Conservation (phyloP, 768 basidiomycete species). For the Leccinellum rugosiceps region DNA sequence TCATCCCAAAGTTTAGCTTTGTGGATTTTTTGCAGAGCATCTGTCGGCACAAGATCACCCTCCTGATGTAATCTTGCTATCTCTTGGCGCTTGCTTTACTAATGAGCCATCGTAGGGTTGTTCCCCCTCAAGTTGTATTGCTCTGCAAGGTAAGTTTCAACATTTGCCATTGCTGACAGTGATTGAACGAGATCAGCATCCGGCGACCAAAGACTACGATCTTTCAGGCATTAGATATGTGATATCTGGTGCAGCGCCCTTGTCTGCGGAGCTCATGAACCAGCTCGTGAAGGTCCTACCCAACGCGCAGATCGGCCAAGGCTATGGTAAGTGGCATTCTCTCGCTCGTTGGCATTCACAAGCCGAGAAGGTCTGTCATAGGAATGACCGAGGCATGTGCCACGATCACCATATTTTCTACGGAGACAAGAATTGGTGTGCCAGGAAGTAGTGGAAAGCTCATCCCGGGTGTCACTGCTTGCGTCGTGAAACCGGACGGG, state of each 20-base stretch:
- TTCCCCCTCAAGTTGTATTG: slow-evolving; percentile 63
- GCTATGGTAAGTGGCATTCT: slow-evolving; percentile 43
- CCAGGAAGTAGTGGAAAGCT: slow-evolving; percentile 49
- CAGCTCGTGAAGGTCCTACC: slow-evolving; percentile 47
- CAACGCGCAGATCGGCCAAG: slow-evolving; percentile 62
- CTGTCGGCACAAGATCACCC: slow-evolving; percentile 52
- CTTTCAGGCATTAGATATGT: slow-evolving; percentile 50
- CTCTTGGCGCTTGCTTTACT: slow-evolving; percentile 13
- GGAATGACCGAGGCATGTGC: slow-evolving; percentile 69
- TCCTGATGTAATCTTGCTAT: slow-evolving; percentile 44
- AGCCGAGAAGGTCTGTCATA: slow-evolving; percentile 19
- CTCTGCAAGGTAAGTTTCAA: slow-evolving; percentile 56
- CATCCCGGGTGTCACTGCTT: slow-evolving; percentile 53
- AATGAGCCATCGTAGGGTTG: slow-evolving; percentile 39
- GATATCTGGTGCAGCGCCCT: slow-evolving; percentile 61
- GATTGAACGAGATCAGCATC: slow-evolving; percentile 37
- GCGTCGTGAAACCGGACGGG: slow-evolving; percentile 58
- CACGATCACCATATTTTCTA: slow-evolving; percentile 45
- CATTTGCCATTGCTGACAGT: neutral
- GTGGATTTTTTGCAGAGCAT: slow-evolving; percentile 61
- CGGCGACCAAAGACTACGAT: slow-evolving; percentile 47
- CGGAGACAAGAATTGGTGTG: slow-evolving; percentile 44
- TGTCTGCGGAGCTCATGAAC: slow-evolving; percentile 53
- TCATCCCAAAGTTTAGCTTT: slow-evolving; percentile 65
- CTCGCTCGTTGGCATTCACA: slow-evolving; percentile 11